Evolutionary conservation across 202 grass and related monocot genomes (phyloP).

Genomic region (Saccharum hybrid): DNA sequence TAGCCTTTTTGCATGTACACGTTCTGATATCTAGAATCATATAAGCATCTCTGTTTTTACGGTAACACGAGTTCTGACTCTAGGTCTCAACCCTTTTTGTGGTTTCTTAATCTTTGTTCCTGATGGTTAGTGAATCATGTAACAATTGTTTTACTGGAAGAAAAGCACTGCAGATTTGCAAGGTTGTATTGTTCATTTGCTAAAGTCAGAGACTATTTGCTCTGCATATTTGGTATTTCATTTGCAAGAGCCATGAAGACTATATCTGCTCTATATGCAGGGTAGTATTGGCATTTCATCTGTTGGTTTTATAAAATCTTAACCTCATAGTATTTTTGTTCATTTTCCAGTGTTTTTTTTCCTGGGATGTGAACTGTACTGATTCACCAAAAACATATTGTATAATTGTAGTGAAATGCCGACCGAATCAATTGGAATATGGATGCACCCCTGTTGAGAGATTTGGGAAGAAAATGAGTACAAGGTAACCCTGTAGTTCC

Average conservation of each 20-base stretch:
- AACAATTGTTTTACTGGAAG: neutral
- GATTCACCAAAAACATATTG: neutral
- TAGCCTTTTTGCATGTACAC: neutral
- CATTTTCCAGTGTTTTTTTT: neutral
- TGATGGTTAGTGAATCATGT: conserved; percentile 15
- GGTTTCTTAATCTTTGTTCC: neutral
- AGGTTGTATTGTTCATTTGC: neutral
- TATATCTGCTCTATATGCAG: neutral
- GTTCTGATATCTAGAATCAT: neutral
- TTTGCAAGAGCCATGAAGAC: neutral
- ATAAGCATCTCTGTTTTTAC: neutral
- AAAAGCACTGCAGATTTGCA: neutral
- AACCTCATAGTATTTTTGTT: neutral
- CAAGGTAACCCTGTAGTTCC: neutral
- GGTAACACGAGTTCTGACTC: conserved; percentile 15
- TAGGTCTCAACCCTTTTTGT: neutral
- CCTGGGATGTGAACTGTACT: neutral
- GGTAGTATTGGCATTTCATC: neutral
- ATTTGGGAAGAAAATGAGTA: neutral
- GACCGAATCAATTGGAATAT: neutral
- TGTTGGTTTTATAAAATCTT: neutral
- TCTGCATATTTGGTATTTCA: neutral
- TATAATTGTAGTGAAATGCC: neutral
- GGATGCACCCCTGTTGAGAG: neutral
- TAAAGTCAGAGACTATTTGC: neutral